These are phyloP conservation scores for Verticillium nubilum DNA, from an alignment of 2,329 filamentous ascomycete genomes.

Conservation along the genomic window DNA sequence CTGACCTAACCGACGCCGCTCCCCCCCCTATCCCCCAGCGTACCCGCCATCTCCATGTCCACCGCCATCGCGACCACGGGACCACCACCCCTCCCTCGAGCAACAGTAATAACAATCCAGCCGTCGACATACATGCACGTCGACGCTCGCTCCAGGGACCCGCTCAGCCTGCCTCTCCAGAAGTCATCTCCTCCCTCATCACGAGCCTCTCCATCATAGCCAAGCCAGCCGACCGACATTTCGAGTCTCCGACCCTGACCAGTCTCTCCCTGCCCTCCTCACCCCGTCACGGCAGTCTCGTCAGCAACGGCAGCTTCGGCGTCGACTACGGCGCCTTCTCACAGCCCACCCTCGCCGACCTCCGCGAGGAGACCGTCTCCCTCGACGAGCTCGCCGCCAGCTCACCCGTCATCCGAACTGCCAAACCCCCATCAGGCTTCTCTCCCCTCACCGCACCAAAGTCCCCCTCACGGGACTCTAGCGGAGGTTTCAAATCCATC, in stretches of 20 bases:
- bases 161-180: slow-evolving; percentile 49
- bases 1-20: slow-evolving; percentile 2
- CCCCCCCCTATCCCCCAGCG: slow-evolving; percentile 14
- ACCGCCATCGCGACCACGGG: slow-evolving; percentile 8
- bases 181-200: slow-evolving; percentile 66
- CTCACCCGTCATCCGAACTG: slow-evolving; percentile 72
- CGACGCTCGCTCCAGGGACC: slow-evolving; percentile 8
- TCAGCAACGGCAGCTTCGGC: slow-evolving; percentile 52
- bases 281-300: slow-evolving; percentile 25
- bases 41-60: slow-evolving; percentile 8
- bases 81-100: not conserved
- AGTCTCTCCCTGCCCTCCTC: slow-evolving; percentile 32
- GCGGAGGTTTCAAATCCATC: slow-evolving; percentile 52
- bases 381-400: slow-evolving; percentile 56
- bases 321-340: slow-evolving; percentile 68
- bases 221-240: slow-evolving; percentile 62
- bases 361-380: slow-evolving; percentile 39
- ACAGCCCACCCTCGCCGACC: slow-evolving; percentile 42
- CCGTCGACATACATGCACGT: slow-evolving; percentile 1
- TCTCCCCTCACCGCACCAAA: slow-evolving; percentile 64
- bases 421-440: slow-evolving; percentile 73
- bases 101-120: not conserved
- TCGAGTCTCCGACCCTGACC: slow-evolving; percentile 49
- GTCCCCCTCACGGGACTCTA: slow-evolving; percentile 42
- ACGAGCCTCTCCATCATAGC: slow-evolving; percentile 66